These are phyloP conservation scores for Pneumocystis sp. DNA, from an alignment of 1,139 yeast species.

Conservation along the genomic window DNA sequence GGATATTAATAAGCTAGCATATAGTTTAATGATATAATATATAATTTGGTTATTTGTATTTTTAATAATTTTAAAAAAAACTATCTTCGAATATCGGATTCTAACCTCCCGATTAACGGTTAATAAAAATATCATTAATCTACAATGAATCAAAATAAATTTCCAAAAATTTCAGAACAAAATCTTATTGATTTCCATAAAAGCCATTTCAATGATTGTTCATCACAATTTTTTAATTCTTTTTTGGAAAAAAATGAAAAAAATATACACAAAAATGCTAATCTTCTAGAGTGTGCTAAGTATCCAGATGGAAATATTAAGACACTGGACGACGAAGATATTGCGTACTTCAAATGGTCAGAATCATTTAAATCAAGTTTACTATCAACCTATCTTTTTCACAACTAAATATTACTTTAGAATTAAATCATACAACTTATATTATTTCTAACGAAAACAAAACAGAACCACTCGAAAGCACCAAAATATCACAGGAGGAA, in stretches of 20 bases:
- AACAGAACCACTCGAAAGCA: not conserved
- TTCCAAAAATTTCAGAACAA: not conserved
- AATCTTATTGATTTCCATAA: not conserved
- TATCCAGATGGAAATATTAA: slow-evolving; percentile 19
- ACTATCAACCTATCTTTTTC: not conserved
- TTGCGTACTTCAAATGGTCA: slow-evolving; percentile 18
- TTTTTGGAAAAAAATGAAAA: not conserved
- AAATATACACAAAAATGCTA: not conserved
- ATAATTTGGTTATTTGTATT: not conserved
- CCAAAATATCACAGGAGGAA: not conserved
- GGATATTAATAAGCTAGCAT: not conserved
- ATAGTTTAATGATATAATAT: not conserved
- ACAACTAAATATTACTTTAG: not conserved
- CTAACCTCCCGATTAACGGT: not conserved
- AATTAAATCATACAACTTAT: not conserved
- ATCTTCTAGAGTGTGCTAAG: not conserved
- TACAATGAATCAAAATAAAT: not conserved
- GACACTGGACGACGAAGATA: slow-evolving; percentile 20
- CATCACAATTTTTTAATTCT: not conserved
- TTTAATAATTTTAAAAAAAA: not conserved
- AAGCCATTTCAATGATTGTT: not conserved
- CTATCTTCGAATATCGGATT: not conserved
- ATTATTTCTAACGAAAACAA: not conserved
- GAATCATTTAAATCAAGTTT: slow-evolving; percentile 10
- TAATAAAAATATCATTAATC: not conserved